Base-by-base conservation (phyloP, 345 rosid genomes). In the Pseudoturritis turrita region DNA sequence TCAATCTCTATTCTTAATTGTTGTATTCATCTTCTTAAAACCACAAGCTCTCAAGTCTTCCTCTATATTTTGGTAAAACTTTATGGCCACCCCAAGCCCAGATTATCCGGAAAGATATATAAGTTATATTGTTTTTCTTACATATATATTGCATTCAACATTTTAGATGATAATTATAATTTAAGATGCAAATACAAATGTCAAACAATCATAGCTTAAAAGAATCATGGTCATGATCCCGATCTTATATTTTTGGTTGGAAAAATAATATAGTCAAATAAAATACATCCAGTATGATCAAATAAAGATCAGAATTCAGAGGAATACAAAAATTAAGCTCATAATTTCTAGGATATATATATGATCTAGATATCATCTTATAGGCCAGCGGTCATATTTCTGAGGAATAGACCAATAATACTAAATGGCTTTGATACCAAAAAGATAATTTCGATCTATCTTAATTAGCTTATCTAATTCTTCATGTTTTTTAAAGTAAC, bases 51-150 rank as follows among this genome's bases (percentile, higher is more conserved):
- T 46, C 7, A 37, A 39, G 50, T 66, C 50, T 39, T 66, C 50
- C 50, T 51, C 26, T 49, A 12, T 62, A 33, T 33, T 9, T 33
- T 28, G 68, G 68, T 29, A 63, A 18, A 46, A 63, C 68, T 63
- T 12, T 18, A 46, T 46, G 55, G 55, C 29, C 53, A 43, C 52
- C 52, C 23, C 25, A 25, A 43, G 25, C 15, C 66, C 52, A 18
- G 37, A 33, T 45, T 45, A 62, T 46, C 26, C 10, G 55, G 68
- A 62, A 45, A 19, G 12, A 31, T 25, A 15, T 15, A 29, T 28
- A n/a, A 11, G n/a, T n/a, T 15, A 8, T 39, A 40, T 13, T 37
- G 10, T 10, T 17, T 7, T 1, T n/a, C 25, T 41, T 8, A 43
- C 21, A 18, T 62, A 41, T n/a, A 15, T 29, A n/a, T 28, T 29